Conservation (phyloP, 345 rosid species). For the Hevea brasiliensis region DNA sequence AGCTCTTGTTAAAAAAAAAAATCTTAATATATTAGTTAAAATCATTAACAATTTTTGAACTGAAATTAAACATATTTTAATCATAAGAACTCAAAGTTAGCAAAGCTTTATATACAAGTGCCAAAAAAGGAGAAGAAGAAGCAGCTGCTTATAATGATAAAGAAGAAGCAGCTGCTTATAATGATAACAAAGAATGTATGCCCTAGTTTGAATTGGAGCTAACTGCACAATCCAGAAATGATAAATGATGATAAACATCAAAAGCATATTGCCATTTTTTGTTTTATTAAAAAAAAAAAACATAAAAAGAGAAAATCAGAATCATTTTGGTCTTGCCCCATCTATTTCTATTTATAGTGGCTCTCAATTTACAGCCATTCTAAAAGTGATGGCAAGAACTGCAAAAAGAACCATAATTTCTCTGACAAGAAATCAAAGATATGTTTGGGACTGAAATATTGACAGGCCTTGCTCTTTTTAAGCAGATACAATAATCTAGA, state of each 20-base stretch:
- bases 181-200: no score
- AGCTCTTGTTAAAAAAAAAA: no score
- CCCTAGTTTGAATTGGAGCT: no score
- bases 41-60: no score
- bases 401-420: not conserved
- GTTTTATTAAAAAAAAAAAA: not conserved
- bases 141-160: no score
- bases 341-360: not conserved
- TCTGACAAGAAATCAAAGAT: not conserved
- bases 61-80: no score
- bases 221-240: not conserved
- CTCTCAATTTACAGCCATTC: not conserved
- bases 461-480: not conserved
- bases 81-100: no score
- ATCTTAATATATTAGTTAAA: no score
- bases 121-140: no score
- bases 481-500: not conserved
- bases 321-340: not conserved
- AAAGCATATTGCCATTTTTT: not conserved
- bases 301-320: not conserved
- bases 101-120: no score
- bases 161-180: no score
- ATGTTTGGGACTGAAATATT: slow-evolving; percentile 1
- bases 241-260: not conserved
- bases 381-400: not conserved